Evolutionary conservation across 208 protist genomes (phyloP), one percentile per base, ranked within the genome.

Genomic region (Wallacemonas rigidus): DNA sequence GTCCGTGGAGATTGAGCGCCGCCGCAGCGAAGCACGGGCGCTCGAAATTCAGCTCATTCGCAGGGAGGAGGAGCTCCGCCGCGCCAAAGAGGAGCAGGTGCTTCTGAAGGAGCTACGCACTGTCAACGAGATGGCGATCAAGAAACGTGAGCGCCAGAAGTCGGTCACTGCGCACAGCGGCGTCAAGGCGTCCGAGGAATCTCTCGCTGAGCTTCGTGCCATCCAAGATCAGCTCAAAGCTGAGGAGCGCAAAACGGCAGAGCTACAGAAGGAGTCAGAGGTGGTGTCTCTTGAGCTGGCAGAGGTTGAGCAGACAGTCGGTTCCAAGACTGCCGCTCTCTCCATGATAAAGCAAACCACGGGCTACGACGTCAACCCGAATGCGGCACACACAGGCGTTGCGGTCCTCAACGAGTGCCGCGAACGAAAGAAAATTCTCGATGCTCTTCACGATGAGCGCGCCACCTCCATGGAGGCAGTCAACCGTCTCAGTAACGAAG

Each of bases 91-190:
- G 70, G 91, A 96, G 76, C 87, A 91, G 75, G 67, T 73, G 38
- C 76, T 96, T 56, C 75, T 91, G 15, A 86, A 85, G 58, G 87
- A 96, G 70, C 83, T 96, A 56, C 80, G 79, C 15, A 83, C 82
- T 0, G 76, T 94, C 72, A 94, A 96, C 72, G 81, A 92, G 71
- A 85, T 96, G 67, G 89, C 89, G 8, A 69, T 94, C 47, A 73
- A 74, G n/a, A 93, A 95, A 71, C 77, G 82, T 60, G 64, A 80
- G 15, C 69, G 69, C 51, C 70, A 84, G 71, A 58, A 78, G 43
- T 35, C 69, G 11, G 58, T 3, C 11, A 17, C 62, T 3, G 38
- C 12, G 12, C 26, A 55, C 8, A 72, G 68, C 44, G 81, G 81
- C 17, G 48, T 96, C 11, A 84, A 86, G 54, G 91, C 93, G 43